Base-by-base conservation (phyloP, 208 protist genomes). In the Leishmania arabica region DNA sequence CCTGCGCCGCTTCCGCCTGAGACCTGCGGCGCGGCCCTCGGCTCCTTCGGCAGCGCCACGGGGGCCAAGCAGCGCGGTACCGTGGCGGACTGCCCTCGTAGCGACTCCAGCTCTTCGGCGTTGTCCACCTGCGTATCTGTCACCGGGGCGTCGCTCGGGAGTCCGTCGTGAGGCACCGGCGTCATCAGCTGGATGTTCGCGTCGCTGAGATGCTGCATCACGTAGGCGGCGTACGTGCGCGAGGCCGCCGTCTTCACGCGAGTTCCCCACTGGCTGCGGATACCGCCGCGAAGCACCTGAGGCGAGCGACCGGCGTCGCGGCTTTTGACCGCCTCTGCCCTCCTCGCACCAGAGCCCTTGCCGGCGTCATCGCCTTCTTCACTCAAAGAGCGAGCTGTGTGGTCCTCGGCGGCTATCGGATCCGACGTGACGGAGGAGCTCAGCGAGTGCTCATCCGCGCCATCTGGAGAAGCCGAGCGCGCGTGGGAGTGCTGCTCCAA, bases 211-310 rank as follows among this genome's bases (percentile, higher is more conserved):
- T 81, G 78, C 54, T 84, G 77, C 51, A 80, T 51, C 17, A 88
- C 84, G 54, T 86, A 92, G n/a, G 79, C 64, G 27, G 76, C 72
- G 80, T 88, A 92, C 70, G 75, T 53, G 51, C 64, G 68, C 9
- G 89, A 88, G 31, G 87, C 84, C 1, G 69, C 54, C n/a, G 89
- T 92, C 62, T 82, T 79, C 19, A 77, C 82, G 49, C 73, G 79
- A 65, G 64, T 66, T 6, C 75, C 82, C 84, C 89, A 89, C 66
- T 88, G 86, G 37, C 79, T 85, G 51, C 89, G 89, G 65, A 92
- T 89, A 31, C 89, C 89, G 8, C 89, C 86, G 40, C 86, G 85
- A 53, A 88, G 81, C 56, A 60, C 82, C 42, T 45, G 73, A 8
- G 68, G 31, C 21, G 49, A 17, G n/a, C 47, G 49, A 58, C 72